These are phyloP conservation scores for Cynanchum wilfordii DNA, from an alignment of 257 asterid genomes.

Conservation along the genomic window DNA sequence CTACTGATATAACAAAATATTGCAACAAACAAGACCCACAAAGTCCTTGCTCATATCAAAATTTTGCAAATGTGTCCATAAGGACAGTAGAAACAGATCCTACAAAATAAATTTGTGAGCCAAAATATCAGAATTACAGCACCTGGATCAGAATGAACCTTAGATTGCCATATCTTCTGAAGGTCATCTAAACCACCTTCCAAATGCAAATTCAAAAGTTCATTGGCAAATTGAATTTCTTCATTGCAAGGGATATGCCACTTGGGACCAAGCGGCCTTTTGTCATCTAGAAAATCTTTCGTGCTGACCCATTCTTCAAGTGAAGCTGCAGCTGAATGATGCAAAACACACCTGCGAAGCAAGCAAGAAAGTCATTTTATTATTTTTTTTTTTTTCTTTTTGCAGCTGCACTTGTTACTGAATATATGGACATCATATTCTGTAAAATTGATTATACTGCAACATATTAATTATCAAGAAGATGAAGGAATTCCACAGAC, in stretches of 20 bases:
- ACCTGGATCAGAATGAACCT: constrained; percentile 93
- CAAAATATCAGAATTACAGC: constrained; percentile 20
- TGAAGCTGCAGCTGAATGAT: constrained; percentile 53
- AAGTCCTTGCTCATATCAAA: neutral
- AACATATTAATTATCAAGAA: constrained; percentile 11
- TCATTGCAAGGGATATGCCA: constrained; percentile 90
- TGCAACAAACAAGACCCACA: neutral
- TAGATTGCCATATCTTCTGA: constrained; percentile 65
- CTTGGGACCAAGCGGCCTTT: constrained; percentile 54
- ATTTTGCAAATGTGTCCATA: neutral
- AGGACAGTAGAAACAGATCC: neutral
- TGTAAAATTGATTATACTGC: neutral
- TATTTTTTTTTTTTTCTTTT: too few relatives aligned
- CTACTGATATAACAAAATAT: neutral
- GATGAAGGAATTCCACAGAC: constrained; percentile 35
- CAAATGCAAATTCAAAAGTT: constrained; percentile 75
- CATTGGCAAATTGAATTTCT: constrained; percentile 84
- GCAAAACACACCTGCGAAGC: constrained; percentile 61
- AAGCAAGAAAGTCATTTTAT: constrained; percentile 11
- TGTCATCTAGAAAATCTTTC: constrained; percentile 56
- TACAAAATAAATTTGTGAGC: neutral
- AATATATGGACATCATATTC: neutral
- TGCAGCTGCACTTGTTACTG: too few relatives aligned
- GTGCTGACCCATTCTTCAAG: constrained; percentile 87
- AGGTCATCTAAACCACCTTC: constrained; percentile 90